Percentiles rank a stretch among this genome's conserved stretches.
phyloP scores from a whole-genome alignment of 805 yeast genomes.

The Wickerhamiella parazyma region DNA sequence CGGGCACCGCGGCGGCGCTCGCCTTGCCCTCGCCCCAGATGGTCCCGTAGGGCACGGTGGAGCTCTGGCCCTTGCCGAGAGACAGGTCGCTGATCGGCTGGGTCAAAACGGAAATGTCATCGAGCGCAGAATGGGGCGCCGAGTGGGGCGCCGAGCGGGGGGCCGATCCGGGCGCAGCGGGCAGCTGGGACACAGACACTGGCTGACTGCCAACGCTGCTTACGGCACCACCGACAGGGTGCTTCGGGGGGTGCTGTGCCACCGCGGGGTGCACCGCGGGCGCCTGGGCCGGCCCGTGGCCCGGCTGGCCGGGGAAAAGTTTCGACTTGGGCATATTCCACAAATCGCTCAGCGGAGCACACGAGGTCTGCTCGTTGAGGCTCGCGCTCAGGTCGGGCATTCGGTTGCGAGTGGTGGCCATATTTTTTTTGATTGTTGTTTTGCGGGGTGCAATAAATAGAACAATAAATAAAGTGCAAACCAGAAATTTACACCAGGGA shows the following conservation, averaged over 20 bases:
- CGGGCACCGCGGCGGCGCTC: not conserved
- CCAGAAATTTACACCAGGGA: not conserved
- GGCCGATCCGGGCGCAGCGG: not conserved
- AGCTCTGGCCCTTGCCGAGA: not conserved
- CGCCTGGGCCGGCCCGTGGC: no score
- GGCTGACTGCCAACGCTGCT: not conserved
- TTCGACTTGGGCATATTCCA: constrained; percentile 19
- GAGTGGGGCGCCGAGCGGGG: constrained; percentile 5
- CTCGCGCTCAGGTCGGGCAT: constrained; percentile 20
- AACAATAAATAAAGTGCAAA: not conserved
- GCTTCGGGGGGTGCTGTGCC: no score
- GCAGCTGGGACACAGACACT: not conserved
- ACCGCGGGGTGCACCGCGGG: no score
- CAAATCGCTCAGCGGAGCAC: constrained; percentile 20
- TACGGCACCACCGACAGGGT: no score
- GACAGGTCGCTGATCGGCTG: not conserved
- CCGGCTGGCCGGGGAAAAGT: constrained; percentile 10
- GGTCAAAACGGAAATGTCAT: not conserved
- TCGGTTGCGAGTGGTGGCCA: constrained; percentile 21
- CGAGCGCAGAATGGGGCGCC: not conserved
- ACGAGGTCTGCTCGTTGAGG: constrained; percentile 16
- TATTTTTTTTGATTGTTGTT: not conserved
- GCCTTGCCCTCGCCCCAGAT: not conserved
- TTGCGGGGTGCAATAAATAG: no score
- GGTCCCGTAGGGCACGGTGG: not conserved